These are phyloP conservation scores for Thymus quinquecostatus DNA, from an alignment of 257 asterid genomes.

Conservation along the genomic window DNA sequence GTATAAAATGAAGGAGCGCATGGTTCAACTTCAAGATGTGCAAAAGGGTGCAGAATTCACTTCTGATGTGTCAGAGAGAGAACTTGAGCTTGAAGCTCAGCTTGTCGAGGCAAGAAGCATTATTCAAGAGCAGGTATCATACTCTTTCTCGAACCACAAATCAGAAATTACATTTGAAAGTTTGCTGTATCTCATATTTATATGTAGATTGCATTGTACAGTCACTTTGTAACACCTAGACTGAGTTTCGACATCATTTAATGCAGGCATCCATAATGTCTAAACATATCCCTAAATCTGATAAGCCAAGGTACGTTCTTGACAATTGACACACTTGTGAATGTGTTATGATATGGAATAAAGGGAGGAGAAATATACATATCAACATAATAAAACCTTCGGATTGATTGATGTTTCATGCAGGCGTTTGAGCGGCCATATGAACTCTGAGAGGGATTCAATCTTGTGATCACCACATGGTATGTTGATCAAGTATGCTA, in stretches of 20 bases:
- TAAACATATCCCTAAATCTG: conserved; percentile 61
- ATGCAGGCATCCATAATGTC: conserved; percentile 83
- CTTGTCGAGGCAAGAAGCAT: conserved; percentile 99
- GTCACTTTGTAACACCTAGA: neutral
- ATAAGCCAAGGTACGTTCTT: conserved; percentile 68
- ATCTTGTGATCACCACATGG: conserved; percentile 54
- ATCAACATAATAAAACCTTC: conserved; percentile 8
- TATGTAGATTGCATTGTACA: neutral
- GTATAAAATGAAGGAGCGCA: conserved; percentile 72
- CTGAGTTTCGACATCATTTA: conserved; percentile 23
- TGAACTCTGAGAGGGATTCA: conserved; percentile 55
- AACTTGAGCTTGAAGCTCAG: conserved; percentile 98
- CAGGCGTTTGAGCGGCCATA: conserved; percentile 74
- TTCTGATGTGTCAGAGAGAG: conserved; percentile 94
- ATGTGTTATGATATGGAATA: neutral
- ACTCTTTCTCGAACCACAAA: conserved; percentile 31
- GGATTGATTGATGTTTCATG: conserved; percentile 15
- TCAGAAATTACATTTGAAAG: conserved; percentile 29
- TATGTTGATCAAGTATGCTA: conserved; percentile 29
- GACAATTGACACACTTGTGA: neutral
- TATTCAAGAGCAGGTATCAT: conserved; percentile 93
- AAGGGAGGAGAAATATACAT: neutral
- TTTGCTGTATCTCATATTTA: neutral
- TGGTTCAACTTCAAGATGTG: conserved; percentile 94
- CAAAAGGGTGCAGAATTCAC: conserved; percentile 82